Percentiles rank a stretch among this genome's conserved stretches.
Conservation (phyloP, 352 stramenopile species). For the Globisporangium uncinulatum region DNA sequence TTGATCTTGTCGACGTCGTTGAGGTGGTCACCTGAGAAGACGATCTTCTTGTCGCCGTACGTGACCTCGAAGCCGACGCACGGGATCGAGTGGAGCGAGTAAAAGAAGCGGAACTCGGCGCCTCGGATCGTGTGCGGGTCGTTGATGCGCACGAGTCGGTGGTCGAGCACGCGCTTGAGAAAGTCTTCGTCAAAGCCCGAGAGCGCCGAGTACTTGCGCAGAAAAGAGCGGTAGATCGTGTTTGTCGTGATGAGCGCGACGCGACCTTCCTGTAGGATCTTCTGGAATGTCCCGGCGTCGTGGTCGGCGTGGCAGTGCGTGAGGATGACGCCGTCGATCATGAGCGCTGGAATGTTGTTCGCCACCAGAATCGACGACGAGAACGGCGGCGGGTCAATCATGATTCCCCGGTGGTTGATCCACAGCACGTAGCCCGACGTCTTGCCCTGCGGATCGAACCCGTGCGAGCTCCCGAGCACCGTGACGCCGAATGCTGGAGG, state of each 20-base stretch:
- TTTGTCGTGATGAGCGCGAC: slow-evolving; percentile 94
- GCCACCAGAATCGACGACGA: slow-evolving; percentile 80
- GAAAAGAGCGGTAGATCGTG: slow-evolving; percentile 96
- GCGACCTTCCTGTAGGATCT: slow-evolving; percentile 92
- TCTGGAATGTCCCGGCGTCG: slow-evolving; percentile 96
- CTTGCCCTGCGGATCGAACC: slow-evolving; percentile 92
- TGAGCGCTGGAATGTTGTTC: slow-evolving; percentile 86
- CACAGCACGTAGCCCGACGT: slow-evolving; percentile 96
- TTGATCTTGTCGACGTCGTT: slow-evolving; percentile 92
- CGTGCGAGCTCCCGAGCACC: slow-evolving; percentile 93
- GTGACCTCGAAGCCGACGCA: slow-evolving; percentile 93
- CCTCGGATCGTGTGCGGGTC: slow-evolving; percentile 92
- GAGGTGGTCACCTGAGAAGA: slow-evolving; percentile 95
- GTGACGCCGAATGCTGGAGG: slow-evolving; percentile 94
- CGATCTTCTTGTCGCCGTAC: slow-evolving; percentile 92
- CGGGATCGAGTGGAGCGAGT: slow-evolving; percentile 94
- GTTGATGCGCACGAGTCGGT: slow-evolving; percentile 90
- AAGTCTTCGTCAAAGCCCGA: slow-evolving; percentile 89
- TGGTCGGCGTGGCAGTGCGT: slow-evolving; percentile 97
- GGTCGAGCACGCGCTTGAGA: slow-evolving; percentile 89
- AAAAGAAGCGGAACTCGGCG: slow-evolving; percentile 95
- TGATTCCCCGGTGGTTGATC: slow-evolving; percentile 95
- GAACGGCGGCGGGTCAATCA: slow-evolving; percentile 95
- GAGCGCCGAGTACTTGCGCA: slow-evolving; percentile 95
- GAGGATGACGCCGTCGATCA: slow-evolving; percentile 96